Evolutionary conservation across 2,329 filamentous ascomycete species (phyloP), one percentile per base, ranked within the genome.

Genomic region (Aureobasidium sp.): DNA sequence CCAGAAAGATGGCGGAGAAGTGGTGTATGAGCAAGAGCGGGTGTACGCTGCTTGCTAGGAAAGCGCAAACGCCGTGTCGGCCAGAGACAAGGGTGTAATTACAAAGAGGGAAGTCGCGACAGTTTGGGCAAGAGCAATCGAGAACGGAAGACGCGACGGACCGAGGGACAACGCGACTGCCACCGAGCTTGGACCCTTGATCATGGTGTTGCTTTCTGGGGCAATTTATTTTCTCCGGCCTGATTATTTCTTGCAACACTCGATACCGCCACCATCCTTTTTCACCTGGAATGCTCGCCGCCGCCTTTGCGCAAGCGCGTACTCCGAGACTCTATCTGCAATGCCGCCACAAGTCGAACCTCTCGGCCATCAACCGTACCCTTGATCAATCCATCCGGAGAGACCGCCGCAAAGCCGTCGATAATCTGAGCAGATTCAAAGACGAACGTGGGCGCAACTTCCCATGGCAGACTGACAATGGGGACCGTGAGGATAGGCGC

Each of bases 321-420:
- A 33, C 43, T 42, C 45, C 55, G 3, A 59, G 23, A 19, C 29
- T 50, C 10, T 59, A 45, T 42, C 37, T 47, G 9, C 58, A 60
- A 42, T 50, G 40, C 35, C 78, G 79, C 62, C 68, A 75, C 68
- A 80, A 81, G 23, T 86, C 84, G 43, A 78, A 89, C 42, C 81
- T 78, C 62, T 87, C 86, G 10, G 87, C 86, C 45, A 90, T 91
- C 67, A 82, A 84, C 65, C 78, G 81, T 11, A 29, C 25, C 9
- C 58, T 60, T 35, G 55, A 49, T n/a, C 33, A 42, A 21, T 27
- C 33, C 25, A 43, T 59, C 23, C 45, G 55, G 9, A 50, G 35
- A 50, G 35, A 50, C 8, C 55, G 43, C 35, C 55, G 55, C 45
- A 40, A 42, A 25, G 27, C 17, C n/a, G 17, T 49, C 23, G 35